phyloP scores from a whole-genome alignment of 306 rosid genomes.

The Glycine tomentella region DNA sequence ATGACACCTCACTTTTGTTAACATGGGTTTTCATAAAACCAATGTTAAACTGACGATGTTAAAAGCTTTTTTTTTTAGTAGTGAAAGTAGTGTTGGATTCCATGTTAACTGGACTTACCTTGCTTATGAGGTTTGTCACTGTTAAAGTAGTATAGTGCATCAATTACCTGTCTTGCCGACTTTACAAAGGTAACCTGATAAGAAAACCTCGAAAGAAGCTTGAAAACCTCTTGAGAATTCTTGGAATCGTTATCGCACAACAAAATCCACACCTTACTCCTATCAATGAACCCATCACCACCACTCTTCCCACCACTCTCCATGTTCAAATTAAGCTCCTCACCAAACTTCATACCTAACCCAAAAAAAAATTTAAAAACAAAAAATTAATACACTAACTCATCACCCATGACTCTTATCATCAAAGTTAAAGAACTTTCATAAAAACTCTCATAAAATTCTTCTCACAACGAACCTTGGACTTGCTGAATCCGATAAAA shows the following conservation, averaged over 20 bases:
- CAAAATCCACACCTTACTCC: conserved; percentile 94
- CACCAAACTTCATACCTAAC: conserved; percentile 58
- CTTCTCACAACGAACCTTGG: no score
- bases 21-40: no score
- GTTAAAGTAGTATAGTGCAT: no score
- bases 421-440: no score
- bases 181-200: conserved; percentile 85
- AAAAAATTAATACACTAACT: background rate
- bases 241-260: conserved; percentile 83
- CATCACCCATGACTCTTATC: background rate
- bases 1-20: no score
- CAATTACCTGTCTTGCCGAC: conserved; percentile 92
- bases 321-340: conserved; percentile 66
- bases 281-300: conserved; percentile 83
- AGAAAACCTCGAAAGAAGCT: conserved; percentile 86
- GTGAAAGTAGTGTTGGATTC: no score
- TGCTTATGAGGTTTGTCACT: no score
- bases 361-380: background rate
- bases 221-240: conserved; percentile 78
- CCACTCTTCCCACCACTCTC: conserved; percentile 47
- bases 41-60: no score
- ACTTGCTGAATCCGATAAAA: background rate
- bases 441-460: background rate
- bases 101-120: no score
- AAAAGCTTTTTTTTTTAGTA: no score